These are phyloP conservation scores for Micractinium sp. DNA, from an alignment of 139 green algal species.

Conservation along the genomic window DNA sequence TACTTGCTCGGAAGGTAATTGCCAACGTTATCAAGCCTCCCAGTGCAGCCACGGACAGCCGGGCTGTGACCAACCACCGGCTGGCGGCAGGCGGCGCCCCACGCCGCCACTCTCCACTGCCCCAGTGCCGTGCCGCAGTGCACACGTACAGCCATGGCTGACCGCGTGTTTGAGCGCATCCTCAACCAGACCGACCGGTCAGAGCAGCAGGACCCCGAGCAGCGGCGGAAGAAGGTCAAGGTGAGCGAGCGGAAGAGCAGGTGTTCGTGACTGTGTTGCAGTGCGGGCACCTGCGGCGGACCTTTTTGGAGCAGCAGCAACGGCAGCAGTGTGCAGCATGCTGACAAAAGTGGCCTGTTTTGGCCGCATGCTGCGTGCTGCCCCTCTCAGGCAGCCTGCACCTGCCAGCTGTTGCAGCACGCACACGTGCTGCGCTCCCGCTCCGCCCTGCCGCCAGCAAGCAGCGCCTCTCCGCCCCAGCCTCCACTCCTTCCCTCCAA, in stretches of 20 bases:
- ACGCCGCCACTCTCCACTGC: no score
- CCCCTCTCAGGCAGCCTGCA: not conserved
- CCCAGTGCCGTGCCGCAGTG: no score
- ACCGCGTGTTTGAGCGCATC: conserved; percentile 37
- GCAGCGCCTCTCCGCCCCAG: not conserved
- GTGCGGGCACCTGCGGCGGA: no score
- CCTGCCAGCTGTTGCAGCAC: not conserved
- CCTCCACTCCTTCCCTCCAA: not conserved
- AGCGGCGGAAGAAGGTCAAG: conserved; percentile 20
- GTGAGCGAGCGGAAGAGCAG: not conserved
- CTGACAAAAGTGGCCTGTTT: no score
- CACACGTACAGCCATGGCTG: conserved; percentile 27
- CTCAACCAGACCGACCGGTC: conserved; percentile 8
- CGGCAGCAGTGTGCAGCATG: not conserved
- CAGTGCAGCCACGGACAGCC: no score
- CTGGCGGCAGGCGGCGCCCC: no score
- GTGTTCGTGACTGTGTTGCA: no score
- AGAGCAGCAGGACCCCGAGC: conserved; percentile 14
- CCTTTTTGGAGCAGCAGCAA: not conserved
- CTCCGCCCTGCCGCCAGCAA: not conserved
- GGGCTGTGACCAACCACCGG: no score
- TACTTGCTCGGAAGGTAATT: no score
- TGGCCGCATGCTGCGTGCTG: not conserved
- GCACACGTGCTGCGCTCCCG: no score
- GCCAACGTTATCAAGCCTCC: no score